Conservation (phyloP, 2,329 filamentous ascomycete genomes). For the Raffaelea deltoideospora region DNA sequence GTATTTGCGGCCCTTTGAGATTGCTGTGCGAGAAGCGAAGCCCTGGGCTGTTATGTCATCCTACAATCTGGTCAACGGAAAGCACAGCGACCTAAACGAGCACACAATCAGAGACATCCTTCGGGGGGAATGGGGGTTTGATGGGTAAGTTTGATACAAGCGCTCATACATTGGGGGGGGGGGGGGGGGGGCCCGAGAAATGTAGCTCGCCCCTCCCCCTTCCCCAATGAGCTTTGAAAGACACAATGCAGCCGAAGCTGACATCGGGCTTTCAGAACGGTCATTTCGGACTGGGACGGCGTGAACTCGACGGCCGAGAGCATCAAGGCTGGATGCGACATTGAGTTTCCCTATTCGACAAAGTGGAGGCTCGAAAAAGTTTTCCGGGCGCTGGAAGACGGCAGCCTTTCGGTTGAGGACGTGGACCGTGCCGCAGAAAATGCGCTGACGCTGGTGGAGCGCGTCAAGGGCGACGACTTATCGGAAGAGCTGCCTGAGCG, state of each 20-base stretch:
- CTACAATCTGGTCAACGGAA: conserved; percentile 52
- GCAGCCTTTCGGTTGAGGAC: conserved; percentile 28
- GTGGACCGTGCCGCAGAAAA: conserved; percentile 45
- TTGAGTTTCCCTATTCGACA: conserved; percentile 41
- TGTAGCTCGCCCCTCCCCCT: too few species aligned
- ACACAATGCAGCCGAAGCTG: too few species aligned
- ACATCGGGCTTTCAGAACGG: conserved; percentile 21
- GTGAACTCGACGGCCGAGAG: conserved; percentile 40
- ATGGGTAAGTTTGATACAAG: conserved; percentile 38
- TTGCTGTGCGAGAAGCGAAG: conserved; percentile 52
- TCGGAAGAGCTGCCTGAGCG: conserved; percentile 39
- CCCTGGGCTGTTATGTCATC: conserved; percentile 57
- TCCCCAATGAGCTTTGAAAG: too few species aligned
- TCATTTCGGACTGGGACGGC: conserved; percentile 46
- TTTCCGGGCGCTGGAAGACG: conserved; percentile 33
- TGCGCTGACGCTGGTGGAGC: conserved; percentile 42
- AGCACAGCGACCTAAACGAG: conserved; percentile 42
- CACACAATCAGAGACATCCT: conserved; percentile 41
- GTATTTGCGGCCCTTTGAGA: conserved; percentile 62
- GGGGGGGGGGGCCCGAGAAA: too few species aligned
- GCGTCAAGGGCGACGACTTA: conserved; percentile 45
- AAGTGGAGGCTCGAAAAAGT: conserved; percentile 44
- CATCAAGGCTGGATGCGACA: conserved; percentile 38
- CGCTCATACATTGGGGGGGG: too few species aligned
- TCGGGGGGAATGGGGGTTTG: conserved; percentile 46